These are phyloP conservation scores for Eucalyptus melliodora DNA, from an alignment of 345 rosid species.

Conservation along the genomic window DNA sequence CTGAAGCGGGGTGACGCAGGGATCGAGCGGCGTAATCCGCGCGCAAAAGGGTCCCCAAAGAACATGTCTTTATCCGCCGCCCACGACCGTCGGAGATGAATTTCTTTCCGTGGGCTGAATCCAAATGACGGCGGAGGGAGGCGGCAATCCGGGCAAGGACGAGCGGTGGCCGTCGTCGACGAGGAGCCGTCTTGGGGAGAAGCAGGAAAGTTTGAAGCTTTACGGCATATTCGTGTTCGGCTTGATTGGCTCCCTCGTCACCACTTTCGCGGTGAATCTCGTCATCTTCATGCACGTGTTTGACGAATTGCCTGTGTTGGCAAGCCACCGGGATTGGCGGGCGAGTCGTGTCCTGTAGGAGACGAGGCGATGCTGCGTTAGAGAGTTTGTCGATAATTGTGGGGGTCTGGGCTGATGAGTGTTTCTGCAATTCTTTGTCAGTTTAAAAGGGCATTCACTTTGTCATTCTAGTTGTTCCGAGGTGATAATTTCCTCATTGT, in stretches of 20 bases:
- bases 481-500: neutral
- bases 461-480: neutral
- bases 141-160: neutral
- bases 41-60: neutral
- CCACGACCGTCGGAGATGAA: neutral
- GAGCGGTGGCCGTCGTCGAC: neutral
- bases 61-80: neutral
- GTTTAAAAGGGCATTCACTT: neutral
- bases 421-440: neutral
- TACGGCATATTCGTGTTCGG: slow-evolving; percentile 1
- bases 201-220: slow-evolving; percentile 1
- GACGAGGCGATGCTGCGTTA: neutral
- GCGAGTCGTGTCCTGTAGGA: neutral
- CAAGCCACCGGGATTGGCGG: neutral
- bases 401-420: neutral
- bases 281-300: neutral
- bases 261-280: neutral
- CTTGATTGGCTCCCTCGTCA: neutral
- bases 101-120: neutral
- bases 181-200: neutral
- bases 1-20: neutral
- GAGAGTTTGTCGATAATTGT: neutral
- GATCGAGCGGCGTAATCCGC: neutral
- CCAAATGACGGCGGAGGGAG: neutral
- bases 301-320: neutral